Conservation (phyloP, 106 monocot genomes). For the Chionographis japonica region DNA sequence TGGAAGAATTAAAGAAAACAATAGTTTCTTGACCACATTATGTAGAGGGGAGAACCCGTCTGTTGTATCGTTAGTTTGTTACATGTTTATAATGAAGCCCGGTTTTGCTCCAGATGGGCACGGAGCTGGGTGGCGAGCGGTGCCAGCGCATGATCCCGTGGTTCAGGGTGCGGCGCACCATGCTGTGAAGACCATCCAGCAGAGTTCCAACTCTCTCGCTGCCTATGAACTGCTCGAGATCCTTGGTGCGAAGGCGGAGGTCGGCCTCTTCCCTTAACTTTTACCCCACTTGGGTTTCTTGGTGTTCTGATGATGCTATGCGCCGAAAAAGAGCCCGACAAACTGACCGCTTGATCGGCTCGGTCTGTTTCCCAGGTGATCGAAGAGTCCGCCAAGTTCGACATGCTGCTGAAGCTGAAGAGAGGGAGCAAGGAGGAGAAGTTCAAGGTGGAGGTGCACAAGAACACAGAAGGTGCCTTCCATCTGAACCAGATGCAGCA, state of each 20-base stretch:
- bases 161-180: slow-evolving; percentile 78
- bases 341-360: neutral
- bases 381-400: slow-evolving; percentile 67
- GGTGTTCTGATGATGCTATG: neutral
- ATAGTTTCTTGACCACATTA: too few species aligned
- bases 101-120: slow-evolving; percentile 42
- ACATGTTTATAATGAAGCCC: neutral
- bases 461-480: slow-evolving; percentile 67
- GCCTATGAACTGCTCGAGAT: slow-evolving; percentile 82
- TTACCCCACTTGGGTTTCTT: neutral
- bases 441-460: slow-evolving; percentile 86
- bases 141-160: slow-evolving; percentile 68
- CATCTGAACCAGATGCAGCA: slow-evolving; percentile 59
- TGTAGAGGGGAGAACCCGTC: too few species aligned
- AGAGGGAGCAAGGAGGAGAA: slow-evolving; percentile 85
- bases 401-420: slow-evolving; percentile 79
- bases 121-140: slow-evolving; percentile 54
- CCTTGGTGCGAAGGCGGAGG: slow-evolving; percentile 72
- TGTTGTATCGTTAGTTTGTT: too few species aligned
- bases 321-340: neutral
- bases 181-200: slow-evolving; percentile 75
- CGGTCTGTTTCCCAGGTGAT: slow-evolving; percentile 42
- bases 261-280: slow-evolving; percentile 2
- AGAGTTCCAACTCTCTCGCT: slow-evolving; percentile 58
- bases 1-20: too few species aligned